phyloP scores from a whole-genome alignment of 768 basidiomycete species.

The Agrocybe chaxingu region DNA sequence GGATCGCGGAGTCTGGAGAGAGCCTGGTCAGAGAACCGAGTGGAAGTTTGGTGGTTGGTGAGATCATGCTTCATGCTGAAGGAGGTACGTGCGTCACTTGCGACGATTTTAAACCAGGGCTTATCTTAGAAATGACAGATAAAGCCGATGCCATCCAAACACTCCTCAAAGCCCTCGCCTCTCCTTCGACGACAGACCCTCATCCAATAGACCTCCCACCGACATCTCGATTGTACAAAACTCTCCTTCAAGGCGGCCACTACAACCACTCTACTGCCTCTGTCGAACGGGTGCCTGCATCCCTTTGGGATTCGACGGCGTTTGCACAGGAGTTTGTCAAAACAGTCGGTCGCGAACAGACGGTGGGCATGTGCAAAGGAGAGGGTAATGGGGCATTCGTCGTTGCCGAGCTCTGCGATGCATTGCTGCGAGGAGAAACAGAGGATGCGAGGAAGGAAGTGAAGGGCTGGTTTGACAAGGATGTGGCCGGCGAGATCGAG shows the following conservation, averaged over 20 bases:
- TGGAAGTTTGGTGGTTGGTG: constrained; percentile 73
- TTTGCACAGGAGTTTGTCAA: constrained; percentile 63
- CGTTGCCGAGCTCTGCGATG: constrained; percentile 68
- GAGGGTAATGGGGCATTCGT: constrained; percentile 69
- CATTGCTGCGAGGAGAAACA: constrained; percentile 36
- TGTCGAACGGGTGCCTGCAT: constrained; percentile 43
- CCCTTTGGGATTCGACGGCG: constrained; percentile 48
- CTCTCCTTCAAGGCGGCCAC: constrained; percentile 87
- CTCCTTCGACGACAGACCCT: constrained; percentile 53
- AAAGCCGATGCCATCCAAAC: constrained; percentile 61
- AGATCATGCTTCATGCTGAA: constrained; percentile 82
- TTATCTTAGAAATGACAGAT: constrained; percentile 42
- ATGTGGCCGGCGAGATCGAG: constrained; percentile 46
- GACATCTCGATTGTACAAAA: constrained; percentile 82
- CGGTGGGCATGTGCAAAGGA: constrained; percentile 55
- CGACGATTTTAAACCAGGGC: not conserved
- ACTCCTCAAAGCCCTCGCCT: constrained; percentile 55
- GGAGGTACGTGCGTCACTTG: constrained; percentile 50
- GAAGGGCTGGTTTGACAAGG: constrained; percentile 55
- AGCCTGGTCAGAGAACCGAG: constrained; percentile 70
- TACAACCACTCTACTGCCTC: constrained; percentile 61
- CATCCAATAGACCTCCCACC: constrained; percentile 84
- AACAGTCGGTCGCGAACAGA: constrained; percentile 47
- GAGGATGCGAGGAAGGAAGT: constrained; percentile 41
- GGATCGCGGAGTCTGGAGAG: constrained; percentile 61